These are phyloP conservation scores for Kluyveromyces nonfermentans DNA, from an alignment of 805 yeast species.

Conservation along the genomic window DNA sequence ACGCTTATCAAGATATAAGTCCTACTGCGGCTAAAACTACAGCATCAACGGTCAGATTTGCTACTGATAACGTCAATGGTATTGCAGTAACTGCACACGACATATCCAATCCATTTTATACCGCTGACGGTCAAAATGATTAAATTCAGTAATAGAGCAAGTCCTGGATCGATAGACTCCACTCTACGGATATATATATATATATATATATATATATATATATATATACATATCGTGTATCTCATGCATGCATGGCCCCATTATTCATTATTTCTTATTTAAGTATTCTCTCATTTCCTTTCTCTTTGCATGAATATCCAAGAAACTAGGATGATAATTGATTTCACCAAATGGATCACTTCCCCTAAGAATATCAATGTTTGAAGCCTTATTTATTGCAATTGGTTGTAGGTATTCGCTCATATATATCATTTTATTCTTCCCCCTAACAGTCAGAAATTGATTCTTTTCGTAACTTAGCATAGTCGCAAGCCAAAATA, in stretches of 20 bases:
- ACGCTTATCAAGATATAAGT: not conserved
- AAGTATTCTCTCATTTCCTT: constrained; percentile 14
- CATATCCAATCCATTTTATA: not conserved
- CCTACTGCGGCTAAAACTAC: not conserved
- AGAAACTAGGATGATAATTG: constrained; percentile 20
- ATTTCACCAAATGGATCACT: constrained; percentile 24
- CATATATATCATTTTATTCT: constrained; percentile 8
- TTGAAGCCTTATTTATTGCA: constrained; percentile 23
- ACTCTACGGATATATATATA: too few species aligned
- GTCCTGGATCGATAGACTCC: too few species aligned
- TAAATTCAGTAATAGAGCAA: not conserved
- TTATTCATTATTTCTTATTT: constrained; percentile 4
- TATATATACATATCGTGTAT: not conserved
- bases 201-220: too few species aligned
- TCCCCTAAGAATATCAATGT: constrained; percentile 21
- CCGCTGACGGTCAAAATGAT: not conserved
- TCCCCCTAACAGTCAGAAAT: constrained; percentile 16
- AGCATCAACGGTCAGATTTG: not conserved
- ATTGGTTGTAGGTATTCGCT: constrained; percentile 24
- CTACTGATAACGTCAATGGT: not conserved
- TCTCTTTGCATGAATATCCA: constrained; percentile 21
- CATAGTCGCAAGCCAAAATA: constrained; percentile 19
- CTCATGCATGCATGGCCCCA: not conserved
- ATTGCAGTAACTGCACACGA: not conserved
- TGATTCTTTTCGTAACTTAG: constrained; percentile 18